Percentiles rank a stretch among this genome's conserved stretches.
Conservation (phyloP, 2,329 filamentous ascomycete genomes). For the Plenodomus tracheiphilus region DNA sequence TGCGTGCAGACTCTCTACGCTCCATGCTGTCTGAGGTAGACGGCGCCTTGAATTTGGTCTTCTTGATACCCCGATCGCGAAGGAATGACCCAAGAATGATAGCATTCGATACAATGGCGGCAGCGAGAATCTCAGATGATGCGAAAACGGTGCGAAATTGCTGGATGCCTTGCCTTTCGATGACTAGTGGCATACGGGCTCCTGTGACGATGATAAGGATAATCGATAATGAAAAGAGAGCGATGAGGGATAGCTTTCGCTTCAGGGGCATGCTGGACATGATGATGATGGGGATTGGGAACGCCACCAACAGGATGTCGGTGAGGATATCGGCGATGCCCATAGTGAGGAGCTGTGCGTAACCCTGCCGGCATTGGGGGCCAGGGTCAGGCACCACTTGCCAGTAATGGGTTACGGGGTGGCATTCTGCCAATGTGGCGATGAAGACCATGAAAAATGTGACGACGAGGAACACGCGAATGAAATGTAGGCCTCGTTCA, state of each 20-base stretch:
- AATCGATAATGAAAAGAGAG: conserved; percentile 84
- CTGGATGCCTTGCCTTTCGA: conserved; percentile 71
- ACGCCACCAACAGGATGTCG: conserved; percentile 82
- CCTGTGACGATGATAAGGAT: conserved; percentile 77
- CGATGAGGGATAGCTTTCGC: conserved; percentile 76
- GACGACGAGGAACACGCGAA: conserved; percentile 73
- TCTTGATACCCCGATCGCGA: conserved; percentile 87
- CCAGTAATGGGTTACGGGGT: conserved; percentile 60
- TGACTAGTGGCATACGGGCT: conserved; percentile 79
- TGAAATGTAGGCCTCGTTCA: conserved; percentile 68
- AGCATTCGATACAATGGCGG: conserved; percentile 83
- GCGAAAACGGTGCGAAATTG: conserved; percentile 87
- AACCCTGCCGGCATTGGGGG: conserved; percentile 81
- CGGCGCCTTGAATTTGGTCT: conserved; percentile 69
- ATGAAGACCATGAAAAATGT: conserved; percentile 83
- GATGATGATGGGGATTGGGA: conserved; percentile 87
- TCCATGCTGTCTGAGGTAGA: conserved; percentile 57
- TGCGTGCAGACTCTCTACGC: conserved; percentile 61
- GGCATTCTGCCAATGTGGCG: conserved; percentile 82
- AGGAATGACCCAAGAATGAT: conserved; percentile 92
- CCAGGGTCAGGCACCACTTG: conserved; percentile 75
- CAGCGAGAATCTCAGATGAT: conserved; percentile 86
- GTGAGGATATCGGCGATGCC: conserved; percentile 86
- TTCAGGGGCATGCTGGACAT: conserved; percentile 74
- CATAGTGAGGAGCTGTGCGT: conserved; percentile 85